Evolutionary conservation across 1,284 basidiomycete species (phyloP).

Genomic region (Pseudozyma tsukubaensis): DNA sequence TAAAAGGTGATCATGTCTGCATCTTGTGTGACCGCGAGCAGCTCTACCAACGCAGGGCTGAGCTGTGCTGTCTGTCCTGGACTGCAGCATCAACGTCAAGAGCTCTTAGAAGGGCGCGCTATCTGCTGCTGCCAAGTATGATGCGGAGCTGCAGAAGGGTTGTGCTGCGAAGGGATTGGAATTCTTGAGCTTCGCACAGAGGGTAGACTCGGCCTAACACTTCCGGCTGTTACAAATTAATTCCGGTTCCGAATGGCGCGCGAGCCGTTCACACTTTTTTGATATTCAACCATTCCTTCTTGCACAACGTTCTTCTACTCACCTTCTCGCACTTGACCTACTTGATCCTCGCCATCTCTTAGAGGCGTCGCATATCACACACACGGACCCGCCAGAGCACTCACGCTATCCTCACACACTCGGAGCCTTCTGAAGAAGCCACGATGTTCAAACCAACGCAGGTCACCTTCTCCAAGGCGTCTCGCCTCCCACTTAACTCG

Average conservation of each 20-base stretch:
- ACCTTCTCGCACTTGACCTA: constrained; percentile 7
- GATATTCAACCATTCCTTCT: not conserved
- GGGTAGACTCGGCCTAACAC: constrained; percentile 7
- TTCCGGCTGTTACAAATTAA: not conserved
- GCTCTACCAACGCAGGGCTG: too few relatives aligned
- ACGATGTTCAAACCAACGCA: constrained; percentile 61
- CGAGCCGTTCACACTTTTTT: constrained; percentile 13
- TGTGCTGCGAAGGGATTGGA: not conserved
- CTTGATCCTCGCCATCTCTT: not conserved
- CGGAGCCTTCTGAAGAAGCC: too few relatives aligned
- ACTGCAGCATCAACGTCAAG: too few relatives aligned
- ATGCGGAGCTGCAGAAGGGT: not conserved
- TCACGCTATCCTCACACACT: too few relatives aligned
- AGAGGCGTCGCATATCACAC: too few relatives aligned
- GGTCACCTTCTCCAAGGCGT: constrained; percentile 60
- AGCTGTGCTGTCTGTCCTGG: too few relatives aligned
- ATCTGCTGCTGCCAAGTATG: not conserved
- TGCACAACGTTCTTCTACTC: constrained; percentile 21
- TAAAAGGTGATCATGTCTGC: too few relatives aligned
- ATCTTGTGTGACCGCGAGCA: too few relatives aligned
- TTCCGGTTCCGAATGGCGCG: constrained; percentile 31
- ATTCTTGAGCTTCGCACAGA: not conserved
- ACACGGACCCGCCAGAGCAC: not conserved
- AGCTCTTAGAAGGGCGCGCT: too few relatives aligned
- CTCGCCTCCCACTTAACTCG: constrained; percentile 64